Evolutionary conservation across 495 filamentous ascomycete species (phyloP).

Genomic region (Xylaria curta): DNA sequence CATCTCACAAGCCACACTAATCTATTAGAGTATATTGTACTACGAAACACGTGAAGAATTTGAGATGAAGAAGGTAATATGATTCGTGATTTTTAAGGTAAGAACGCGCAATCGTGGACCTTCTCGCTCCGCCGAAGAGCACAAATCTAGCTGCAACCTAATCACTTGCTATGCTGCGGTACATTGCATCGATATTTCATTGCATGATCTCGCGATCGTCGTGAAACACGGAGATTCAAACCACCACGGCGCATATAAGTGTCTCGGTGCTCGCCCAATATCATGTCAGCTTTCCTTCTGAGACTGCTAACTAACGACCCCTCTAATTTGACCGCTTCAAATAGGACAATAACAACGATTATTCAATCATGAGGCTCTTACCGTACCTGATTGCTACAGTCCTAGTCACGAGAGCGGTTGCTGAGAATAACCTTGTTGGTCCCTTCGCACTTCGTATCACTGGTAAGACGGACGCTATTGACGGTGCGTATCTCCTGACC

Average conservation of each 20-base stretch:
- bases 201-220: background rate
- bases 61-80: background rate
- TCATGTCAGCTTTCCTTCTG: background rate
- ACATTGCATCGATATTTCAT: background rate
- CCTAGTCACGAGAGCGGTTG: background rate
- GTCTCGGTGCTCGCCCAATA: background rate
- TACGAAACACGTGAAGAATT: background rate
- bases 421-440: slow-evolving; percentile 30
- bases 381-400: background rate
- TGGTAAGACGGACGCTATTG: slow-evolving; percentile 29
- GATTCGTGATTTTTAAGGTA: background rate
- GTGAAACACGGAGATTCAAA: background rate
- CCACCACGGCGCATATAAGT: slow-evolving; percentile 6
- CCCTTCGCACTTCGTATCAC: slow-evolving; percentile 36
- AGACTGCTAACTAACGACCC: background rate
- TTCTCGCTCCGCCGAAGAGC: background rate
- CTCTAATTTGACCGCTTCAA: background rate
- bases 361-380: slow-evolving; percentile 14
- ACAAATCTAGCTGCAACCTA: background rate
- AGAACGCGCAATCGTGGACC: slow-evolving; percentile 16
- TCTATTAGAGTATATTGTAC: background rate
- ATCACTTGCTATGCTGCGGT: background rate
- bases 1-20: background rate
- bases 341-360: background rate
- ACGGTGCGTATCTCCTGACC: slow-evolving; percentile 27